Percentiles rank a stretch among this genome's conserved stretches.
phyloP scores from a whole-genome alignment of 2,329 filamentous ascomycete genomes.

The Chalaropsis ovoidea region DNA sequence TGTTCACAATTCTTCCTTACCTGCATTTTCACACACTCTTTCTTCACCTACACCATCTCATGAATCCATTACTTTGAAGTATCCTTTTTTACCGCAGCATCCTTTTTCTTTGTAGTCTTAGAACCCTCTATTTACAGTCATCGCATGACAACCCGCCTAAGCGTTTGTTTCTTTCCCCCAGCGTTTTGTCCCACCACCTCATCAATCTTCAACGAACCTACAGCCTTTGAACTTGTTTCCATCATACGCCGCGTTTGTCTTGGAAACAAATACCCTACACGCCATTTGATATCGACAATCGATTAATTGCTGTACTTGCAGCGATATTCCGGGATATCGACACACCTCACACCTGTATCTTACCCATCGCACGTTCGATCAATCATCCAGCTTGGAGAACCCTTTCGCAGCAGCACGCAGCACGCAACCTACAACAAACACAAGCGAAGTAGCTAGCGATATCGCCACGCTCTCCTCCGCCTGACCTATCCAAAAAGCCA shows the following conservation, averaged over 20 bases:
- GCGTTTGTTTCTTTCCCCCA: slow-evolving; percentile 8
- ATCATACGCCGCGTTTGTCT: not conserved
- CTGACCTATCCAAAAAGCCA: too few species aligned
- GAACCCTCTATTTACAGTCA: not conserved
- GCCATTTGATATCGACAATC: not conserved
- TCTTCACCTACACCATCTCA: not conserved
- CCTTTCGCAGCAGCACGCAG: too few species aligned
- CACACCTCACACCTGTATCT: not conserved
- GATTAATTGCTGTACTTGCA: not conserved
- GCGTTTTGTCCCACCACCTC: slow-evolving; percentile 12
- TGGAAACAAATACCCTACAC: too few species aligned
- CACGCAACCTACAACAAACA: too few species aligned
- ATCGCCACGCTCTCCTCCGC: too few species aligned
- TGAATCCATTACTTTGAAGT: not conserved
- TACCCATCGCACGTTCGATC: too few species aligned
- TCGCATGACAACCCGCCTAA: slow-evolving; percentile 9
- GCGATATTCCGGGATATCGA: not conserved
- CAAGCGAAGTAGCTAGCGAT: too few species aligned
- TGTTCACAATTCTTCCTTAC: not conserved
- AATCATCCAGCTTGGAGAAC: too few species aligned
- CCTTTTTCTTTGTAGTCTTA: slow-evolving; percentile 11
- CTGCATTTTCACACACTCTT: slow-evolving; percentile 3
- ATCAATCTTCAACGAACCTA: not conserved
- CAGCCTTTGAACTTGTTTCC: not conserved
- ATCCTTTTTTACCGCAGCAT: slow-evolving; percentile 4